Percentiles rank a stretch among this genome's conserved stretches.
Evolutionary conservation across 495 filamentous ascomycete genomes (phyloP).

Genomic region (Astrothelium subdiscretum): DNA sequence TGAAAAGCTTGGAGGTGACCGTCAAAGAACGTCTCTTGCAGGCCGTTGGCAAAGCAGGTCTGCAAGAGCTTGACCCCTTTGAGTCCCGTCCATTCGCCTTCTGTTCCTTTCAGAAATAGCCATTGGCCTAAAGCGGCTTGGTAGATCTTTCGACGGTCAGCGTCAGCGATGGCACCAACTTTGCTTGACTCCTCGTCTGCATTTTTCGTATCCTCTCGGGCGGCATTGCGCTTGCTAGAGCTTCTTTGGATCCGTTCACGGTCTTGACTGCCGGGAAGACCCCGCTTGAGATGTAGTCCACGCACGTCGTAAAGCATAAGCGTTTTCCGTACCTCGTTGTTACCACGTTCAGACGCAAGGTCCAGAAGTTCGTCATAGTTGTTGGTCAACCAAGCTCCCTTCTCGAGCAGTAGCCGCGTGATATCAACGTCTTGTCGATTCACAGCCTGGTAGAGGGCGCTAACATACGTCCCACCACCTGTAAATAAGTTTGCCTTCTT

Average conservation of each 20-base stretch:
- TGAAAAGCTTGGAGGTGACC: not conserved
- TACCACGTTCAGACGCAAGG: slow-evolving; percentile 10
- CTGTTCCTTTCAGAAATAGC: not conserved
- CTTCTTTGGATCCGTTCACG: not conserved
- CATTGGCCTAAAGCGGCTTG: not conserved
- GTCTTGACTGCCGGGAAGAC: not conserved
- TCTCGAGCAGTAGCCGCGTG: slow-evolving; percentile 4
- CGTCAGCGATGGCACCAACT: not conserved
- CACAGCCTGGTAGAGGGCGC: slow-evolving; percentile 9
- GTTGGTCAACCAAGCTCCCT: slow-evolving; percentile 10
- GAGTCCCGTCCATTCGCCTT: not conserved
- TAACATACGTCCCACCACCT: not conserved
- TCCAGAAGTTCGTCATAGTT: slow-evolving; percentile 13
- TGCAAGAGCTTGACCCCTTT: not conserved
- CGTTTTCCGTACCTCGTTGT: slow-evolving; percentile 1
- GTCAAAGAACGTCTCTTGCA: not conserved
- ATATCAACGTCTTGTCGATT: slow-evolving; percentile 8
- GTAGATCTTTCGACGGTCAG: not conserved
- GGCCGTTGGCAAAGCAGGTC: not conserved
- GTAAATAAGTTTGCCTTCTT: not conserved
- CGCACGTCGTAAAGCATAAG: not conserved
- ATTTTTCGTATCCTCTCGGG: not conserved
- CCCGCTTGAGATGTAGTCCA: not conserved
- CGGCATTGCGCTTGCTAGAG: not conserved
- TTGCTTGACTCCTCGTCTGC: not conserved